A percentile compares a stretch with the other conserved stretches of the same genome.
These are phyloP conservation scores for Ophiocordyceps australis DNA, from an alignment of 2,329 filamentous ascomycete species.

Conservation along the genomic window DNA sequence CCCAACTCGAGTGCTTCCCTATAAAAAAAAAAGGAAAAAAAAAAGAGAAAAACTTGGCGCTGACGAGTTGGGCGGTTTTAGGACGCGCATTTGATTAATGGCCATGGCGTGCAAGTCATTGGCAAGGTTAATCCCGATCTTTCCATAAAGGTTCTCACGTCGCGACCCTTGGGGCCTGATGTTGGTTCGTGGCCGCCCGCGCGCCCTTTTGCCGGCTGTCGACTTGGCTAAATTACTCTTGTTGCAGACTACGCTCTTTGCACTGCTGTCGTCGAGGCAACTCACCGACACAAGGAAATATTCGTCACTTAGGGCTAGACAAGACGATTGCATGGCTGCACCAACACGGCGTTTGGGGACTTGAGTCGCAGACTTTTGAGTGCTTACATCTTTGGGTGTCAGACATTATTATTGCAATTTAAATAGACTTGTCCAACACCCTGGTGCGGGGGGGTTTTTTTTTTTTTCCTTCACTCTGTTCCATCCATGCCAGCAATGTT, in stretches of 20 bases:
- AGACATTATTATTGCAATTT: no score
- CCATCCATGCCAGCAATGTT: no score
- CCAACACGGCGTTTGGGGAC: no score
- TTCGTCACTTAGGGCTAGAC: conserved; percentile 41
- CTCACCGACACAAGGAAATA: conserved; percentile 63
- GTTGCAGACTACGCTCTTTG: conserved; percentile 58
- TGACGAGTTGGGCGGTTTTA: conserved; percentile 12
- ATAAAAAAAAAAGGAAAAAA: no score
- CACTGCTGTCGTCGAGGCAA: conserved; percentile 68
- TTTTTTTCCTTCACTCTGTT: no score
- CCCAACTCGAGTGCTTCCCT: background rate
- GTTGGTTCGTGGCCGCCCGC: conserved; percentile 38
- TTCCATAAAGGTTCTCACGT: conserved; percentile 50
- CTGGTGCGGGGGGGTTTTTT: no score
- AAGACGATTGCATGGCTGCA: no score
- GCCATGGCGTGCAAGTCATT: conserved; percentile 58
- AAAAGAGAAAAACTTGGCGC: no score
- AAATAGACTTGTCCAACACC: no score
- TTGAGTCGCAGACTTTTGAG: no score
- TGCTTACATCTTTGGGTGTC: no score
- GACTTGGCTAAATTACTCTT: no score
- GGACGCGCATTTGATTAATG: conserved; percentile 53
- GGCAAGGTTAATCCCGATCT: conserved; percentile 64
- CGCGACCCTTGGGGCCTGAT: conserved; percentile 47
- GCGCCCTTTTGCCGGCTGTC: background rate